These are phyloP conservation scores for Cornus controversa DNA, from an alignment of 148 eudicot genomes.

Conservation along the genomic window DNA sequence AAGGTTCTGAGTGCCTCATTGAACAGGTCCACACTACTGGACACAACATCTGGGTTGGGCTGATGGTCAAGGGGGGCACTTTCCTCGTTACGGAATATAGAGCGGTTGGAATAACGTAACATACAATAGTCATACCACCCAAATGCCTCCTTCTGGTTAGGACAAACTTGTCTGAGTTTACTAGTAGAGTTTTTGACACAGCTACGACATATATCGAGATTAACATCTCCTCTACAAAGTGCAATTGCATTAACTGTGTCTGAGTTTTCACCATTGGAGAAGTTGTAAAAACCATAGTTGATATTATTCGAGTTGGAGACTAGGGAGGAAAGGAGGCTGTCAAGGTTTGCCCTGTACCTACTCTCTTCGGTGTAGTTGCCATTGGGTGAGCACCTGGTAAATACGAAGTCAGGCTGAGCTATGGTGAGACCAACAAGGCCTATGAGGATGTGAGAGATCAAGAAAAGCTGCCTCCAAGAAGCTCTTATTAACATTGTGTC, in stretches of 20 bases:
- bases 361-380: slow-evolving; percentile 27
- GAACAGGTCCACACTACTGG: background rate
- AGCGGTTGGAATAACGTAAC: slow-evolving; percentile 31
- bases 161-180: slow-evolving; percentile 1
- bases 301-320: slow-evolving; percentile 21
- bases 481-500: background rate
- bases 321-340: slow-evolving; percentile 36
- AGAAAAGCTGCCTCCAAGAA: background rate
- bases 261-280: slow-evolving; percentile 19
- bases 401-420: slow-evolving; percentile 4
- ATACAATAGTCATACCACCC: slow-evolving; percentile 35
- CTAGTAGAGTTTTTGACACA: slow-evolving; percentile 23
- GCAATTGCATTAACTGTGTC: slow-evolving; percentile 36
- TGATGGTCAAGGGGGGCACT: too few species aligned
- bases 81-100: slow-evolving; percentile 2
- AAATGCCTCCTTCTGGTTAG: slow-evolving; percentile 21
- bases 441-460: background rate
- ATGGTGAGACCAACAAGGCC: background rate
- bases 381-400: slow-evolving; percentile 7
- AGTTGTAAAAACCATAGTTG: slow-evolving; percentile 36
- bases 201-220: slow-evolving; percentile 3
- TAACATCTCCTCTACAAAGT: slow-evolving; percentile 48
- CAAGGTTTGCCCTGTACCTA: slow-evolving; percentile 34
- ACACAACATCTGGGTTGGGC: background rate
- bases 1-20: slow-evolving; percentile 10